phyloP scores from a whole-genome alignment of 1,284 basidiomycete species.

The Inonotus hispidus region DNA sequence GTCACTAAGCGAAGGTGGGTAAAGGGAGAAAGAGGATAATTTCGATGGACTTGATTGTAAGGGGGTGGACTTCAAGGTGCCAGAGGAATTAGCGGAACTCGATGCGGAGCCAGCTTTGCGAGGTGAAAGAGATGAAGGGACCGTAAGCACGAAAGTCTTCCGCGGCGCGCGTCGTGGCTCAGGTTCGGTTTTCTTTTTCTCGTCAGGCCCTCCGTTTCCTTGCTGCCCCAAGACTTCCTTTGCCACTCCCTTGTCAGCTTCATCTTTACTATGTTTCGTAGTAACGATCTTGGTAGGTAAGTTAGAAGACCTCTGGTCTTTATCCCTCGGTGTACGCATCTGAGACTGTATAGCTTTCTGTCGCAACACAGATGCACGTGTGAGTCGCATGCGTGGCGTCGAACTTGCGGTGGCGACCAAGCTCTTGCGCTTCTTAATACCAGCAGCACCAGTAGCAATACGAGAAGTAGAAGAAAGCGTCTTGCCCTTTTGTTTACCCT shows the following conservation, averaged over 20 bases:
- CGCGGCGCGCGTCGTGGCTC: neutral
- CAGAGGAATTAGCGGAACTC: neutral
- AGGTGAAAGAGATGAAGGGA: constrained; percentile 18
- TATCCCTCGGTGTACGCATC: neutral
- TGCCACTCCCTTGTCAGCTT: neutral
- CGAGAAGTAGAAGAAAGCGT: neutral
- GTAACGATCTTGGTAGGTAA: neutral
- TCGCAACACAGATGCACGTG: constrained; percentile 13
- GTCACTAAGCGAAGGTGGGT: constrained; percentile 14
- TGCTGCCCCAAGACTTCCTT: neutral
- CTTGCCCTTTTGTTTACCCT: neutral
- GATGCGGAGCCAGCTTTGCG: neutral
- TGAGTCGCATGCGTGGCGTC: constrained; percentile 14
- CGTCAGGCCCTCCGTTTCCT: neutral
- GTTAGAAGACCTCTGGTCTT: neutral
- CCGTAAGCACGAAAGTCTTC: constrained; percentile 16
- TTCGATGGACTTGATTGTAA: neutral
- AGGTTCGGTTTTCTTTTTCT: neutral
- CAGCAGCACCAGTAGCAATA: neutral
- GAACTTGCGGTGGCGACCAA: neutral
- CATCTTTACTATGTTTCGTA: neutral
- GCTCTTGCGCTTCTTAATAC: constrained; percentile 1
- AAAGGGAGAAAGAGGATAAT: constrained; percentile 10
- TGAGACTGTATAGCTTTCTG: constrained; percentile 9
- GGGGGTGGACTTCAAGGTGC: neutral